Base-by-base conservation (phyloP, 208 protist genomes). In the Acanthamoeba healyi region DNA sequence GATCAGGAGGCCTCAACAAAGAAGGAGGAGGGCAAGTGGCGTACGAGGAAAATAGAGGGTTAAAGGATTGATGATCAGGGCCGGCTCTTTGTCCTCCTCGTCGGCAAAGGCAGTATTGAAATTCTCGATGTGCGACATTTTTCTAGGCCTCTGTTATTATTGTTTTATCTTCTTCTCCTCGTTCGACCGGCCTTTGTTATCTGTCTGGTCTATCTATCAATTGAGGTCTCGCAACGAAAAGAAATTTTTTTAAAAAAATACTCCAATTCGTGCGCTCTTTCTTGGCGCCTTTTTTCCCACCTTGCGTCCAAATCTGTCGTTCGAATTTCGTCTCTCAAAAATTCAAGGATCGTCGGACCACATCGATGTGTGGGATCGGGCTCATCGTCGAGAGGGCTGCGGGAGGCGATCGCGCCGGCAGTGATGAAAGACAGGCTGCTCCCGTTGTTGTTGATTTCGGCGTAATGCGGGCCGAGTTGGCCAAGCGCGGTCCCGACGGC, bases 31-130 rank as follows among this genome's bases (percentile, higher is more conserved):
- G 2, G 29, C 9, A 10, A 2, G 29, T 7, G 17, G 6, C 61
- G 51, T 91, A 91, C 84, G 84, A 44, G 84, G 84, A 38, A 91
- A 91, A 29, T 91, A 91, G 22, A 91, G 84, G 34, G n/a, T 91
- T 24, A 91, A 51, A 51, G 84, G 84, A 70, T 91, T 91, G 56
- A 91, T 91, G 54, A 65, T 72, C 15, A 91, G 84, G 44, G 38
- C 77, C 38, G 38, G 77, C 42, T 86, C 77, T 36, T 49, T 36
- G 4, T 86, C 42, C 44, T 86, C 44, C 24, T 86, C 77, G 40
- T 86, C 77, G 12, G 77, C 77, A 17, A 58, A 67, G 36, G 65
- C 36, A 67, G 58, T 67, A 67, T 67, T 26, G 42, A 86, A 86
- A 36, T 86, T 58, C 17, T 58, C 77, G 2, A 58, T 58, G 19